Conservation (phyloP, 2,329 filamentous ascomycete species). For the Aspergillus candidus region DNA sequence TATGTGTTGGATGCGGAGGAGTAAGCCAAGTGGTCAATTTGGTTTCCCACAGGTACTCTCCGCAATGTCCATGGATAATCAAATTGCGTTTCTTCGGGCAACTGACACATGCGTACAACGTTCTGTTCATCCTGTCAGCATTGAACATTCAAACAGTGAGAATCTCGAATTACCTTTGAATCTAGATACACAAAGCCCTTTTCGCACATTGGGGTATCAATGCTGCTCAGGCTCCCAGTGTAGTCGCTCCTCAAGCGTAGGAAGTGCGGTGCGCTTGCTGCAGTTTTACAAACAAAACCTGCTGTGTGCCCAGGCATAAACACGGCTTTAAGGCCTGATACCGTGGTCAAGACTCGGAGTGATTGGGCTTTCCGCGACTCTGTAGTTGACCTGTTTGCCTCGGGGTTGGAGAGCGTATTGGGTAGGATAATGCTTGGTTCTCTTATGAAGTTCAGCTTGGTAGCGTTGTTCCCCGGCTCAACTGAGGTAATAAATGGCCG, state of each 20-base stretch:
- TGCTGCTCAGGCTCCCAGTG: slow-evolving; percentile 65
- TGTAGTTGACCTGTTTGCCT: slow-evolving; percentile 30
- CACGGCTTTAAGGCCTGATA: slow-evolving; percentile 74
- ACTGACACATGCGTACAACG: slow-evolving; percentile 65
- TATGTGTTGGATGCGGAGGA: slow-evolving; percentile 71
- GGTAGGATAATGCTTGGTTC: slow-evolving; percentile 63
- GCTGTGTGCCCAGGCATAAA: slow-evolving; percentile 77
- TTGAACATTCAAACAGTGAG: background rate
- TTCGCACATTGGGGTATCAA: slow-evolving; percentile 65
- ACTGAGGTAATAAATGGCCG: slow-evolving; percentile 59
- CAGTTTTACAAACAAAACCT: slow-evolving; percentile 74
- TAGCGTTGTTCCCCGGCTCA: slow-evolving; percentile 8
- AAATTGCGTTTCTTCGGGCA: slow-evolving; percentile 63
- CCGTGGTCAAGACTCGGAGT: slow-evolving; percentile 39
- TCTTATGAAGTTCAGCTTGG: slow-evolving; percentile 67
- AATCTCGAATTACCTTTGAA: slow-evolving; percentile 38
- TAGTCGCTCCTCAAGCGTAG: slow-evolving; percentile 64
- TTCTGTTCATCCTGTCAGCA: slow-evolving; percentile 41
- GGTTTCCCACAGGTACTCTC: slow-evolving; percentile 63
- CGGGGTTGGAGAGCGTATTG: slow-evolving; percentile 48
- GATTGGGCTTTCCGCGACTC: slow-evolving; percentile 33
- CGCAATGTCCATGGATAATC: slow-evolving; percentile 70
- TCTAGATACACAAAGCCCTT: slow-evolving; percentile 80
- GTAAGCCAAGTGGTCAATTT: slow-evolving; percentile 68
- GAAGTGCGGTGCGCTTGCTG: slow-evolving; percentile 69